Evolutionary conservation across 2,329 filamentous ascomycete genomes (phyloP), one percentile per base, ranked within the genome.

Genomic region (Xylaria sp.): DNA sequence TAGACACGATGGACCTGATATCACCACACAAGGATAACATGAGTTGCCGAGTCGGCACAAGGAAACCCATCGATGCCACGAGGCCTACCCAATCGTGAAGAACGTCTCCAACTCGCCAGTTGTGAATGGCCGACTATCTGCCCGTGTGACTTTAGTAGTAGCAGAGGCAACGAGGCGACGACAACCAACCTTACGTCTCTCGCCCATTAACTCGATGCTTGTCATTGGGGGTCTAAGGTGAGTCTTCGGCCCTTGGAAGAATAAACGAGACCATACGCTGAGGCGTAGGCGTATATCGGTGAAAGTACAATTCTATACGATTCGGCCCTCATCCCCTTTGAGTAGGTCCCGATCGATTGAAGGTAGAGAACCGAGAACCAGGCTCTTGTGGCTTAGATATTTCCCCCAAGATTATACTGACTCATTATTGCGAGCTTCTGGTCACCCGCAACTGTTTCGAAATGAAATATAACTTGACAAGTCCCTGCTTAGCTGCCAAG

Each of bases 401-500:
- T 51, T 51, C 19, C n/a, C n/a, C n/a, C n/a, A 49, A 53, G 21
- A 40, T 40, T 21, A 35, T 40, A 28, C 15, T 25, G 42, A 45
- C 28, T 57, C 50, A 37, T 53, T 57, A 21, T 47, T 28, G 35
- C 28, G 14, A 21, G 21, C 38, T 54, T 58, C 53, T 51, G 55
- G 33, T 43, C 42, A 50, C 58, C 42, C 38, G 53, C 23, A 46
- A 25, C 21, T 31, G 42, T 19, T 43, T 54, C 17, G 42, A 33
- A 28, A 58, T 47, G 42, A 33, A 28, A 58, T 47, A 46, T 53
- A 56, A 52, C 57, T 28, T 5, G 23, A 45, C 47, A 42, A 35
- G 43, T 61, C 61, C 56, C 47, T 60, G 53, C 45, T 50, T 55
- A 64, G 60, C 57, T 64, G 64, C 64, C 64, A 66, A 66, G 64